Base-by-base conservation (phyloP, 495 filamentous ascomycete genomes). In the Letharia columbiana region DNA sequence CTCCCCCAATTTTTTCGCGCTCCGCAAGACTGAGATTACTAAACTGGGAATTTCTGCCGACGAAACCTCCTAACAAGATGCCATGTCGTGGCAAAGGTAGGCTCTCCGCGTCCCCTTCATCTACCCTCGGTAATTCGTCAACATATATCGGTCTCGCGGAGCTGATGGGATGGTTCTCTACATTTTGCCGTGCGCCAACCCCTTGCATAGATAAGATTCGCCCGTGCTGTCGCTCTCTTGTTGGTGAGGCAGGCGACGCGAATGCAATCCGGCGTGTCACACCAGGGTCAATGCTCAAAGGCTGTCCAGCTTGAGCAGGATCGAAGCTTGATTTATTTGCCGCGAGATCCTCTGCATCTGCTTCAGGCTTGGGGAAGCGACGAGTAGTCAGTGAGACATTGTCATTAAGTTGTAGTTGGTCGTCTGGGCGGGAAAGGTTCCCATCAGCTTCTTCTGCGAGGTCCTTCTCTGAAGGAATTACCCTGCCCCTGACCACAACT, bases 21-120 rank as follows among this genome's bases (percentile, higher is more conserved):
- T 96, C 89, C 28, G 82, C 81, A 8, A 79, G 76, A 6, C 83
- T 84, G 18, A 96, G 76, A 42, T 82, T 83, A 71, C 88, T 81
- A 72, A 94, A 91, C 67, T 88, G 86, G 15, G 85, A 86, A 74
- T 93, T 93, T 23, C 89, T 81, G 4, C 86, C 85, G 28, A 88
- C 78, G 49, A 77, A 69, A 13, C 78, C 82, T 40, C 77, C 77
- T 4, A 77, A 77, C 3, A 71, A 66, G 54, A 82, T 78, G 15
- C 54, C 42, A 31, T 65, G 54, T 47, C 39, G 63, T 40, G 41
- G n/a, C 3, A 57, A 44, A n/a, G 45, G 54, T 33, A 37, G 3
- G 10, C 23, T 39, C 23, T 44, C 17, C 7, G 20, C 28, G 18
- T 45, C 23, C 12, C 31, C 59, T 42, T 67, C 67, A 12, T 47